phyloP scores from a whole-genome alignment of 106 monocot species.

The Xerophyta viscosa region DNA sequence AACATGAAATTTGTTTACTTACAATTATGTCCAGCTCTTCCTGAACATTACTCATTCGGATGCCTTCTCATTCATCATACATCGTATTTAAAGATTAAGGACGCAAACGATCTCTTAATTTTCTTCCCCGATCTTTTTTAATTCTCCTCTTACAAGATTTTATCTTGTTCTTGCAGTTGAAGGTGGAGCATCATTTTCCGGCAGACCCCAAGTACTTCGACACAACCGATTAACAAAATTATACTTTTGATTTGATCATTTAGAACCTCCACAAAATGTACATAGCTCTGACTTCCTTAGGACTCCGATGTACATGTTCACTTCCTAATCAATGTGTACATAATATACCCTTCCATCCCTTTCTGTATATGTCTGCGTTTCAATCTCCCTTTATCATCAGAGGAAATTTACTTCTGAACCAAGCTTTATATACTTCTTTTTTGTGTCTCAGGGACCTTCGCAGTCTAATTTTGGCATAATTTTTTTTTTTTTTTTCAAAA shows the following conservation, averaged over 20 bases:
- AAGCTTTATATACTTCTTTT: not conserved
- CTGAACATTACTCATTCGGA: too few species aligned
- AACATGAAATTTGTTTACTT: too few species aligned
- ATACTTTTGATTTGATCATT: not conserved
- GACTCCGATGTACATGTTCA: not conserved
- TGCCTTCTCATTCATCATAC: too few species aligned
- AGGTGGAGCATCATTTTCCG: constrained; percentile 82
- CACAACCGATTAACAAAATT: constrained; percentile 48
- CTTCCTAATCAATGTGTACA: not conserved
- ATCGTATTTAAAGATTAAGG: too few species aligned
- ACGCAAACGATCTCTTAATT: too few species aligned
- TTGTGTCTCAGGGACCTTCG: not conserved
- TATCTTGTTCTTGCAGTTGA: constrained; percentile 33
- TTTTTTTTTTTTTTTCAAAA: too few species aligned
- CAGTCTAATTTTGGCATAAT: not conserved
- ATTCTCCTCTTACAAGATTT: not conserved
- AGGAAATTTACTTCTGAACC: not conserved
- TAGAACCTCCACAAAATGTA: too few species aligned
- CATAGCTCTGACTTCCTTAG: too few species aligned
- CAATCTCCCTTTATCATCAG: not conserved
- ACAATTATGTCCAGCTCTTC: too few species aligned
- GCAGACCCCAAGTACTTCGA: constrained; percentile 94
- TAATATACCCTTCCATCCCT: too few species aligned
- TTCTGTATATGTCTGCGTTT: too few species aligned
- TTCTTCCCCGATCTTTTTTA: not conserved